Percentiles rank a stretch among this genome's conserved stretches.
Conservation (phyloP, 352 stramenopile genomes). For the Globisporangium apiculatum region DNA sequence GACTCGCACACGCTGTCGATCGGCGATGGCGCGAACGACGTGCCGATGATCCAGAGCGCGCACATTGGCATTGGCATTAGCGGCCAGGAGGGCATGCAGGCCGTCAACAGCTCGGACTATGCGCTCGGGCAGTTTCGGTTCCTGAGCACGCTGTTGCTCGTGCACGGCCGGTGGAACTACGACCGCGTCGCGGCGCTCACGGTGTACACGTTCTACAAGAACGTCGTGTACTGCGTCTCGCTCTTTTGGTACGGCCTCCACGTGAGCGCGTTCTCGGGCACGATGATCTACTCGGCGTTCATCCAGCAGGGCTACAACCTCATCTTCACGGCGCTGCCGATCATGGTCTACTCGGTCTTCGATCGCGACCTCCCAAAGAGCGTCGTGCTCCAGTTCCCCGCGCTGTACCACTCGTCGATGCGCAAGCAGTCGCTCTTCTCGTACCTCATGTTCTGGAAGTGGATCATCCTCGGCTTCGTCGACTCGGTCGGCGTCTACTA, state of each 20-base stretch:
- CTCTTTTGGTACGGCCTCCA: constrained; percentile 88
- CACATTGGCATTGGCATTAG: constrained; percentile 92
- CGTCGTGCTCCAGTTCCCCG: constrained; percentile 51
- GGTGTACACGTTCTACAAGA: constrained; percentile 89
- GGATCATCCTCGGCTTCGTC: constrained; percentile 67
- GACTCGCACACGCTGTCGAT: constrained; percentile 86
- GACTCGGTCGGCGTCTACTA: constrained; percentile 75
- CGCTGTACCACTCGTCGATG: constrained; percentile 53
- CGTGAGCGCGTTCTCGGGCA: constrained; percentile 89
- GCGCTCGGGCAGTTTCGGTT: constrained; percentile 80
- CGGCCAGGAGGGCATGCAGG: constrained; percentile 97
- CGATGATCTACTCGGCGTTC: constrained; percentile 79
- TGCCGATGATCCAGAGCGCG: constrained; percentile 88
- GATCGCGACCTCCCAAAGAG: constrained; percentile 74
- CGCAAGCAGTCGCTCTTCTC: constrained; percentile 59
- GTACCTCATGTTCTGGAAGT: constrained; percentile 85
- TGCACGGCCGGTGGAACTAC: constrained; percentile 86
- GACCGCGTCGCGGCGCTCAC: constrained; percentile 84
- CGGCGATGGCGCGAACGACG: constrained; percentile 88
- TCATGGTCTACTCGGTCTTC: constrained; percentile 79
- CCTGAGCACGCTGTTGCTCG: constrained; percentile 61
- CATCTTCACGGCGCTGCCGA: constrained; percentile 91
- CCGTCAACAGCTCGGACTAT: constrained; percentile 85
- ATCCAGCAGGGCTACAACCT: constrained; percentile 94
- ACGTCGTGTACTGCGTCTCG: constrained; percentile 87